phyloP scores from a whole-genome alignment of 2,329 filamentous ascomycete species.

The Dryadomyces quercus-mongolicae region DNA sequence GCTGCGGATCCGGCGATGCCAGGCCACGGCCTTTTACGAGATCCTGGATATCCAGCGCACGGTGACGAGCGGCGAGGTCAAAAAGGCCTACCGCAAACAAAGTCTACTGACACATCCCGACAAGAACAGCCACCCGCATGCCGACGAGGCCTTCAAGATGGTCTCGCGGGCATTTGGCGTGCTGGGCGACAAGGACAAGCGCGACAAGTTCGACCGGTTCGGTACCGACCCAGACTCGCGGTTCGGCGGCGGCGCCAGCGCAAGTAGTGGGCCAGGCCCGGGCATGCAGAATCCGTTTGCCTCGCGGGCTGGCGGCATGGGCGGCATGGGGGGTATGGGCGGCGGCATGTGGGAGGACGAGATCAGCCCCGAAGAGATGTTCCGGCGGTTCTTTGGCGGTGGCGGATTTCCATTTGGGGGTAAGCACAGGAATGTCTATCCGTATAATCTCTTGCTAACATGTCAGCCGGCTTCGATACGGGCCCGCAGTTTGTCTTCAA shows the following conservation, averaged over 20 bases:
- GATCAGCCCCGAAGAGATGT: slow-evolving; percentile 92
- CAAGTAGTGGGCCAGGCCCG: slow-evolving; percentile 20
- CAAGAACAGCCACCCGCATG: slow-evolving; percentile 93
- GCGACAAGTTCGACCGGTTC: slow-evolving; percentile 74
- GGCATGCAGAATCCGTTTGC: slow-evolving; percentile 7
- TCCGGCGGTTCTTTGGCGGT: slow-evolving; percentile 90
- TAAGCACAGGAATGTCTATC: too few species aligned
- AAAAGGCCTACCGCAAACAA: slow-evolving; percentile 94
- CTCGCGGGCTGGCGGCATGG: slow-evolving; percentile 7
- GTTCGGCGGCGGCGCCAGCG: slow-evolving; percentile 48
- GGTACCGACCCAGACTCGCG: slow-evolving; percentile 87
- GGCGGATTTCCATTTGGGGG: slow-evolving; percentile 42
- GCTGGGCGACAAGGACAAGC: slow-evolving; percentile 87
- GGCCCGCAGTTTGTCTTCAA: slow-evolving; percentile 93
- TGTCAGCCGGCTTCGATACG: slow-evolving; percentile 47
- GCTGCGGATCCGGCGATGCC: slow-evolving; percentile 73
- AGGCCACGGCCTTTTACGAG: slow-evolving; percentile 85
- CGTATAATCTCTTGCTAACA: background rate
- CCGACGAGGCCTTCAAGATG: slow-evolving; percentile 98
- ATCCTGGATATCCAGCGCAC: slow-evolving; percentile 62
- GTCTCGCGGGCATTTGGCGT: slow-evolving; percentile 89
- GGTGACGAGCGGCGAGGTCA: slow-evolving; percentile 74
- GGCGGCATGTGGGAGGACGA: slow-evolving; percentile 68
- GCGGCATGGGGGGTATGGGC: slow-evolving; percentile 17
- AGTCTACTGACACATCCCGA: slow-evolving; percentile 93